phyloP scores from a whole-genome alignment of 1,284 basidiomycete genomes.

The Meira miltonrushii region DNA sequence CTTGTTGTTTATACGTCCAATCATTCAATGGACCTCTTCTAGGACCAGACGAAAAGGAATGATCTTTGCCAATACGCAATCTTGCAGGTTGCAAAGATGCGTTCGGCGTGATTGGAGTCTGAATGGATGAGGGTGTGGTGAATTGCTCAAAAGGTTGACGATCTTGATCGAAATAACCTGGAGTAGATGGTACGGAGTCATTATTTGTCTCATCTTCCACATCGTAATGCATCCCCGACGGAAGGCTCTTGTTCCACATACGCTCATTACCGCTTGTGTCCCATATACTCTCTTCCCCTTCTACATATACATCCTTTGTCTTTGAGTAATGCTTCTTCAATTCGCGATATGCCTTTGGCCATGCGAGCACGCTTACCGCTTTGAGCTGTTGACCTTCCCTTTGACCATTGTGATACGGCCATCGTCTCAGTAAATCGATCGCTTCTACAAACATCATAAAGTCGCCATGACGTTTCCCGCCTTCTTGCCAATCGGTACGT shows the following conservation, averaged over 20 bases:
- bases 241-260: too few relatives aligned
- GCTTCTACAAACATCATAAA: conserved; percentile 7
- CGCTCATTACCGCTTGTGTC: too few relatives aligned
- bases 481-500: neutral
- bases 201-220: too few relatives aligned
- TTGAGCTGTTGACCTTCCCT: neutral
- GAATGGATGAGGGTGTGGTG: too few relatives aligned
- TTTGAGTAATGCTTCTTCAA: neutral
- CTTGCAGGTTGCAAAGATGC: too few relatives aligned
- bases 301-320: neutral
- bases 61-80: neutral
- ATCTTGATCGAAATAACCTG: too few relatives aligned
- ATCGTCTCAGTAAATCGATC: conserved; percentile 4
- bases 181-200: too few relatives aligned
- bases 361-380: neutral
- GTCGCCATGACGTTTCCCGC: neutral
- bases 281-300: too few relatives aligned
- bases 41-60: neutral
- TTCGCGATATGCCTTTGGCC: conserved; percentile 6
- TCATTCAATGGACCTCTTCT: neutral
- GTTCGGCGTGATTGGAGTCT: too few relatives aligned
- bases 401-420: neutral
- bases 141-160: too few relatives aligned
- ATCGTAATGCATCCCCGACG: too few relatives aligned
- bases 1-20: neutral